A percentile compares a stretch with the other conserved stretches of the same genome.
Evolutionary conservation across 441 rosid species (phyloP).

Genomic region (Adansonia gregorii): DNA sequence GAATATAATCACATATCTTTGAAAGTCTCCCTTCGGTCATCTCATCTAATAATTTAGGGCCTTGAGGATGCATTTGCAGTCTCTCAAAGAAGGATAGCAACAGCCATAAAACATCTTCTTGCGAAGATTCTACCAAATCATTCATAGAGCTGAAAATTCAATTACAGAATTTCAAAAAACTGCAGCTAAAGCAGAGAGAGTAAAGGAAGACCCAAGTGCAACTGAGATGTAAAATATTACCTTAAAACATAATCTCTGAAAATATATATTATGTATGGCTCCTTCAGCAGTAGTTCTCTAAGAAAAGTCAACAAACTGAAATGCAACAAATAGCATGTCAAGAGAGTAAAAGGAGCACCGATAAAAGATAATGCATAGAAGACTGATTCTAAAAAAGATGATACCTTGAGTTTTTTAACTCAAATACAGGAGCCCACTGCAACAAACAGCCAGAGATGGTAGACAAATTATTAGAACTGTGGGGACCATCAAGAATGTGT

Average conservation of each 20-base stretch:
- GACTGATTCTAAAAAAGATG: slow-evolving; percentile 23
- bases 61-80: slow-evolving; percentile 47
- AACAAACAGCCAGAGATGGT: slow-evolving; percentile 45
- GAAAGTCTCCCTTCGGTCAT: slow-evolving; percentile 41
- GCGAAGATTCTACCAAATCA: slow-evolving; percentile 64
- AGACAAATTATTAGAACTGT: slow-evolving; percentile 41
- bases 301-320: slow-evolving; percentile 73
- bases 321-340: slow-evolving; percentile 35
- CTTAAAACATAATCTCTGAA: slow-evolving; percentile 64
- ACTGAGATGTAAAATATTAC: slow-evolving; percentile 39
- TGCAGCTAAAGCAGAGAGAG: slow-evolving; percentile 24
- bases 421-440: slow-evolving; percentile 81
- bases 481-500: slow-evolving; percentile 59
- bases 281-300: slow-evolving; percentile 61
- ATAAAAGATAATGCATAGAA: slow-evolving; percentile 1
- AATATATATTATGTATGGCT: slow-evolving; percentile 42
- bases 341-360: slow-evolving; percentile 22
- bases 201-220: slow-evolving; percentile 26
- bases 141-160: slow-evolving; percentile 68
- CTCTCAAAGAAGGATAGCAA: slow-evolving; percentile 64
- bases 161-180: slow-evolving; percentile 33
- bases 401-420: slow-evolving; percentile 69
- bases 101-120: slow-evolving; percentile 62
- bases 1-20: slow-evolving; percentile 51
- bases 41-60: slow-evolving; percentile 42